Base-by-base conservation (phyloP, 306 rosid genomes). In the Senna tora region DNA sequence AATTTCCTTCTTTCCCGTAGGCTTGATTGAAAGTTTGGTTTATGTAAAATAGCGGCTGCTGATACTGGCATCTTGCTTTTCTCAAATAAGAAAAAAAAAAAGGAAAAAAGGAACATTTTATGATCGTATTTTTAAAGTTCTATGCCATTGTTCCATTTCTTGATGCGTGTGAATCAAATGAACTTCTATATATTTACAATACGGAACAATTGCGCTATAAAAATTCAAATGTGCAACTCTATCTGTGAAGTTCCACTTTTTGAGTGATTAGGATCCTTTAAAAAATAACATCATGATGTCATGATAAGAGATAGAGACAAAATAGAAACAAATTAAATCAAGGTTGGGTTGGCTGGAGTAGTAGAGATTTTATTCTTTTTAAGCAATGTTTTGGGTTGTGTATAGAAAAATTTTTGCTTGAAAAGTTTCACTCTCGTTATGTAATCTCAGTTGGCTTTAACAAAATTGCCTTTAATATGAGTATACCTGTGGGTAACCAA, bases 1-100 rank as follows among this genome's bases (percentile, higher is more conserved):
- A 71, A 74, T 76, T 80, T 75, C 84, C 32, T 34, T 61, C 28
- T 68, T 80, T 55, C 69, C 53, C 65, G 77, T 82, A 79, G 87
- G 81, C 76, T 85, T 86, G 78, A 75, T 80, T 79, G 51, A 72
- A 79, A 55, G 84, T 81, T 84, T 90, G 90, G 1, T 61, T 88
- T 75, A 80, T 84, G 87, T 82, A 87, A 87, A 80, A 86, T 83
- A 73, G 85, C 76, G 43, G 80, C 74, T 83, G 85, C 83, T 74
- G 65, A 79, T 83, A 79, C 81, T 73, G 76, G 87, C 72, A 62
- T 79, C 73, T 16, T 73, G 79, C 83, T 64, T 76, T 66, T 79
- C 74, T 80, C 75, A 56, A 85, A 78, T 84, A 87, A 90, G 81
- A 67, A 56, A 45, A 65, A 65, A 71, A 75, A 65, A 67, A 67